A percentile compares a stretch with the other conserved stretches of the same genome.
Evolutionary conservation across 345 rosid genomes (phyloP).

Genomic region (Noccaea bulbosa): DNA sequence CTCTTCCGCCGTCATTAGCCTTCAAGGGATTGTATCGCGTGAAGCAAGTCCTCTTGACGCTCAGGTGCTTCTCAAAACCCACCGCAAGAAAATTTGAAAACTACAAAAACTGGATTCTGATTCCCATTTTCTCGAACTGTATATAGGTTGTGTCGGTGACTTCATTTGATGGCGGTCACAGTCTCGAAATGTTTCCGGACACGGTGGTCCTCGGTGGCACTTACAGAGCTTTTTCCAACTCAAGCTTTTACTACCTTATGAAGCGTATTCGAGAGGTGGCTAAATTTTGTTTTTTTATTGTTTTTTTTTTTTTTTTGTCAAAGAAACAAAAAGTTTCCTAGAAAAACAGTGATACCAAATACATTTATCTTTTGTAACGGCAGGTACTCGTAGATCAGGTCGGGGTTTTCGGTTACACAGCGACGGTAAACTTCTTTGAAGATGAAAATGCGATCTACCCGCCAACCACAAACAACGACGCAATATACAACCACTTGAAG

Average conservation of each 20-base stretch:
- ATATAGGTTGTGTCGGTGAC: conserved; percentile 85
- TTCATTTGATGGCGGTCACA: conserved; percentile 63
- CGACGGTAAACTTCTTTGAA: conserved; percentile 74
- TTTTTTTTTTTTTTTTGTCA: background rate
- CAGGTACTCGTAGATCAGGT: conserved; percentile 83
- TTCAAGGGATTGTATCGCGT: conserved; percentile 85
- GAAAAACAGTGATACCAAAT: background rate
- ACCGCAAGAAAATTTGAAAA: background rate
- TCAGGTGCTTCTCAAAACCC: conserved; percentile 49
- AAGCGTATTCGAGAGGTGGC: conserved; percentile 72
- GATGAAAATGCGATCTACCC: conserved; percentile 67
- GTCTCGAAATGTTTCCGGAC: conserved; percentile 55
- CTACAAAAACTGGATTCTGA: background rate
- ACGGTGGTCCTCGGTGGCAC: conserved; percentile 74
- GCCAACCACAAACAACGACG: conserved; percentile 65
- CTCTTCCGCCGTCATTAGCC: conserved; percentile 74
- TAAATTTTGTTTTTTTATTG: conserved; percentile 7
- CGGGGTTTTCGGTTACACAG: conserved; percentile 64
- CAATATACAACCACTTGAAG: conserved; percentile 72
- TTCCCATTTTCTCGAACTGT: background rate
- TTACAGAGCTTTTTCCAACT: conserved; percentile 77
- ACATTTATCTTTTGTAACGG: background rate
- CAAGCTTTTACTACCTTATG: conserved; percentile 68
- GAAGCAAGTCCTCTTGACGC: conserved; percentile 88
- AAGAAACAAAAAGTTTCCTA: too few species aligned